A percentile compares a stretch with the other conserved stretches of the same genome.
Conservation (phyloP, 176 grass and related monocot species). For the Oryza australiensis region DNA sequence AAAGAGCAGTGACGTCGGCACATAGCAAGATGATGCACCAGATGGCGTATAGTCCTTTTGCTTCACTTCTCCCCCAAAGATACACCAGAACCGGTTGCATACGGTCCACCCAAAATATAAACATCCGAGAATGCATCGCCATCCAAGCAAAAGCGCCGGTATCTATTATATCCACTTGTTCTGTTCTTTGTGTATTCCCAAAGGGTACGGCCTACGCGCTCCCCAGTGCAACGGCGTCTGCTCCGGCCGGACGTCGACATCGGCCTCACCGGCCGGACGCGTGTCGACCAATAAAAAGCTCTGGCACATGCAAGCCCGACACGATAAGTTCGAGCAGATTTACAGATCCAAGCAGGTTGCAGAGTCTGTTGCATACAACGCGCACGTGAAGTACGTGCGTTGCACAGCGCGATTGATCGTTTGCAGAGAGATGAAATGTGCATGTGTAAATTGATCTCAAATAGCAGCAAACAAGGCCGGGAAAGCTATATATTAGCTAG, state of each 20-base stretch:
- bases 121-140: slow-evolving; percentile 47
- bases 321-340: neutral
- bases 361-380: neutral
- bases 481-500: neutral
- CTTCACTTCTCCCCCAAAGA: slow-evolving; percentile 51
- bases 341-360: neutral
- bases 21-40: slow-evolving; percentile 36
- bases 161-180: slow-evolving; percentile 53
- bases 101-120: slow-evolving; percentile 35
- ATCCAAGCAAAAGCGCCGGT: slow-evolving; percentile 32
- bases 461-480: neutral
- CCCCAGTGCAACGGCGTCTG: slow-evolving; percentile 18
- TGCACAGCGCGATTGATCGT: neutral
- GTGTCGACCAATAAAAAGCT: slow-evolving; percentile 15
- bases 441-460: slow-evolving; percentile 10
- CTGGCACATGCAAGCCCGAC: neutral
- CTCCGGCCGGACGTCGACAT: slow-evolving; percentile 30
- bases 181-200: slow-evolving; percentile 41
- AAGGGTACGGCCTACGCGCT: slow-evolving; percentile 26
- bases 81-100: slow-evolving; percentile 23
- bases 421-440: slow-evolving; percentile 1
- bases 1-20: slow-evolving; percentile 27
- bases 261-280: neutral
- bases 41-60: slow-evolving; percentile 45
- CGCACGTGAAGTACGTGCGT: slow-evolving; percentile 33